Conservation (phyloP, 208 protist genomes). For the Borovskyia barvae region DNA sequence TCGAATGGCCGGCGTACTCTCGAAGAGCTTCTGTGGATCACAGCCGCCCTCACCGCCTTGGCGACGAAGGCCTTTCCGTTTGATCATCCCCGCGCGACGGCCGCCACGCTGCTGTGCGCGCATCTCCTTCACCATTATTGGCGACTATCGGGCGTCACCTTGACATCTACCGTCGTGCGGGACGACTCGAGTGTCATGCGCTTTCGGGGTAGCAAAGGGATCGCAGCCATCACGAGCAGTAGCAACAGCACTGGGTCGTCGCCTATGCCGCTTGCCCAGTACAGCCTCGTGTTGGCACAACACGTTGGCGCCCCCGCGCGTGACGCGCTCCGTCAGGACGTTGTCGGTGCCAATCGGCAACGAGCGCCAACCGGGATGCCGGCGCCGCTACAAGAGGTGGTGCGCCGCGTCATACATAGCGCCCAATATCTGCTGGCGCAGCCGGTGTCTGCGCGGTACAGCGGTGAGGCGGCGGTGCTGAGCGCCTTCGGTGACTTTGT, state of each 20-base stretch:
- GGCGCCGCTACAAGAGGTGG: conserved; percentile 30
- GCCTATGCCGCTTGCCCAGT: conserved; percentile 6
- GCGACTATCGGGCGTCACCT: conserved; percentile 17
- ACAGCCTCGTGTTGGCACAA: conserved; percentile 17
- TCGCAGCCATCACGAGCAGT: too few species aligned
- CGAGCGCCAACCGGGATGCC: conserved; percentile 17
- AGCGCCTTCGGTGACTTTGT: conserved; percentile 68
- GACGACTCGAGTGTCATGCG: conserved; percentile 40
- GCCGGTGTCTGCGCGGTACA: conserved; percentile 17
- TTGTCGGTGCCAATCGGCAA: background rate
- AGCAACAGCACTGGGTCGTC: background rate
- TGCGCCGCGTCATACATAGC: conserved; percentile 53
- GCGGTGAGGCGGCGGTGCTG: conserved; percentile 49
- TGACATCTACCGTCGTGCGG: conserved; percentile 18
- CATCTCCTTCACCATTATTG: conserved; percentile 40
- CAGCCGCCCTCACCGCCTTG: conserved; percentile 47
- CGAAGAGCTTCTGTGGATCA: conserved; percentile 17
- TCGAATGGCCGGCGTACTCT: conserved; percentile 8
- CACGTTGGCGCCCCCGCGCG: background rate
- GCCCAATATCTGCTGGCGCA: conserved; percentile 45
- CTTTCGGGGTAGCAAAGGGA: too few species aligned
- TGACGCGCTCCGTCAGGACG: background rate
- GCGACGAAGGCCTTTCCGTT: conserved; percentile 63
- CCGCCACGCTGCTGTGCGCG: conserved; percentile 52
- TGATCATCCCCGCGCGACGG: conserved; percentile 44